A percentile compares a stretch with the other conserved stretches of the same genome.
Conservation (phyloP, 495 filamentous ascomycete genomes). For the Neurospora sp. region DNA sequence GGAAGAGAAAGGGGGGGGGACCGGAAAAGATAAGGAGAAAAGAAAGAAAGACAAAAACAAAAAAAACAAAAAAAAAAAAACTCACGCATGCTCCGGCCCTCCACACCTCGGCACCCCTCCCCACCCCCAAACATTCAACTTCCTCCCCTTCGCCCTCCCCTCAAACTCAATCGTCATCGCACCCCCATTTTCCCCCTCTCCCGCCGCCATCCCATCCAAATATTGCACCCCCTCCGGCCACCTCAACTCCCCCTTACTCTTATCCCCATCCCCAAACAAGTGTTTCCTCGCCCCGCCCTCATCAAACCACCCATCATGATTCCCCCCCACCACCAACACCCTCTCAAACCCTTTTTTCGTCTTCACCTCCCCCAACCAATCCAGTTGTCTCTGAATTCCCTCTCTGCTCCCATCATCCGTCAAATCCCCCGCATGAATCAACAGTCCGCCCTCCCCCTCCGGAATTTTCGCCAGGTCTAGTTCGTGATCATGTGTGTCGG, state of each 20-base stretch:
- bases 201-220: conserved; percentile 35
- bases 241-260: conserved; percentile 20
- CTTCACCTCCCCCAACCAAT: conserved; percentile 60
- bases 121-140: conserved; percentile 43
- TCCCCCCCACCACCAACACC: conserved; percentile 66
- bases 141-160: conserved; percentile 28
- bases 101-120: conserved; percentile 42
- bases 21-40: neutral
- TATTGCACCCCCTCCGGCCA: conserved; percentile 41
- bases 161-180: conserved; percentile 36
- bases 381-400: conserved; percentile 65
- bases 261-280: conserved; percentile 17
- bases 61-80: neutral
- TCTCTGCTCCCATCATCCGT: conserved; percentile 57
- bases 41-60: neutral
- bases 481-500: conserved; percentile 68
- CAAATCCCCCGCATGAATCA: conserved; percentile 87
- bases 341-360: conserved; percentile 44
- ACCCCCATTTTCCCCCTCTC: conserved; percentile 33
- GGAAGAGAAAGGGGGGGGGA: too few species aligned
- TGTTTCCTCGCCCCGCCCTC: conserved; percentile 24
- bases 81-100: conserved; percentile 47
- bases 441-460: conserved; percentile 75
- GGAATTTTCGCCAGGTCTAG: conserved; percentile 43
- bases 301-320: conserved; percentile 82